Conservation (phyloP, 768 basidiomycete species). For the Boletus insuetus region DNA sequence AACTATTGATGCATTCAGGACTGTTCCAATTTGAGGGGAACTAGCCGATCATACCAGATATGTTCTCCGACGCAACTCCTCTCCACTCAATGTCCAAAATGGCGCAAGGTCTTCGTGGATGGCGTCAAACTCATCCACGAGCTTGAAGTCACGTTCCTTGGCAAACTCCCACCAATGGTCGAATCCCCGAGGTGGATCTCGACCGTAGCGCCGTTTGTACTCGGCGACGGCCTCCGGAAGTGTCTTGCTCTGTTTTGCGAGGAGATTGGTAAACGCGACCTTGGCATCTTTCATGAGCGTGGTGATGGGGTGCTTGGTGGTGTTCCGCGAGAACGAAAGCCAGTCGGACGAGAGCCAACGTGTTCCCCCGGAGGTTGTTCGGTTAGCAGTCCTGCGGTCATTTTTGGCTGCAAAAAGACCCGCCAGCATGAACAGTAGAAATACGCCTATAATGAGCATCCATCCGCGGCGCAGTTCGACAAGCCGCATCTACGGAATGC, state of each 20-base stretch:
- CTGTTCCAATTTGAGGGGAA: background rate
- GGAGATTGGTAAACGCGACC: conserved; percentile 57
- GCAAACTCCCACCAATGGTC: conserved; percentile 89
- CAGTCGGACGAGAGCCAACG: conserved; percentile 17
- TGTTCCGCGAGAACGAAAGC: background rate
- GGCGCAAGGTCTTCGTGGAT: conserved; percentile 79
- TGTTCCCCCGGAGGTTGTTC: background rate
- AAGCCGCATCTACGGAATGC: conserved; percentile 15
- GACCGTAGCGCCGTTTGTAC: conserved; percentile 74
- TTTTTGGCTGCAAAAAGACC: conserved; percentile 45
- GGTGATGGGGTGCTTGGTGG: conserved; percentile 72
- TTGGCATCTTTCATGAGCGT: conserved; percentile 83
- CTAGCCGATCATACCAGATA: conserved; percentile 42
- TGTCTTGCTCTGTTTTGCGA: conserved; percentile 76
- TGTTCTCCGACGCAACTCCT: conserved; percentile 66
- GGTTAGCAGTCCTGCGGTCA: conserved; percentile 2
- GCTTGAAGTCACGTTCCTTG: conserved; percentile 62
- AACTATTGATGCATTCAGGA: conserved; percentile 43
- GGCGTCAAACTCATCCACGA: conserved; percentile 89
- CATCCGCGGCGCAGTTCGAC: conserved; percentile 30
- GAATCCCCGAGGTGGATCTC: conserved; percentile 86
- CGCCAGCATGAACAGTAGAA: conserved; percentile 48
- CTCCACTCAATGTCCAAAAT: conserved; percentile 74
- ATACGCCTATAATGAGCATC: conserved; percentile 40
- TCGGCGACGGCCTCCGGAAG: conserved; percentile 76